phyloP scores from a whole-genome alignment of 306 rosid species.

The Vachellia collinsii region DNA sequence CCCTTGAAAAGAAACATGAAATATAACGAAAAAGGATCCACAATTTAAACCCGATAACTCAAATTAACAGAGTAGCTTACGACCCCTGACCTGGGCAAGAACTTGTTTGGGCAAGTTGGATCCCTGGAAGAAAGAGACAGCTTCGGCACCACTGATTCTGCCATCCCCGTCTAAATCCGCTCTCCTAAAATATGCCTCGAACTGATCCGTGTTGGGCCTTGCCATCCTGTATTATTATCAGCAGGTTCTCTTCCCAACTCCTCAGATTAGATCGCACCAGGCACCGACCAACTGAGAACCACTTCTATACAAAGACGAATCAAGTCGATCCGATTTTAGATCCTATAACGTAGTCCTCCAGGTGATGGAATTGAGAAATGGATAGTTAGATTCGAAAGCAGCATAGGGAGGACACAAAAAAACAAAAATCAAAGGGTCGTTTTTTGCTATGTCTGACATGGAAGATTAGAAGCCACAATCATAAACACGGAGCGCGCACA shows the following conservation, averaged over 20 bases:
- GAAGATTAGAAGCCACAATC: constrained; percentile 30
- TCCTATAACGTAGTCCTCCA: not conserved
- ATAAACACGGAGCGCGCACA: not conserved
- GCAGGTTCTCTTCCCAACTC: not conserved
- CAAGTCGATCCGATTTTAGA: constrained; percentile 34
- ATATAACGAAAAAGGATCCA: not conserved
- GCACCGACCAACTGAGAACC: constrained; percentile 2
- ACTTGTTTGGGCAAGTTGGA: constrained; percentile 76
- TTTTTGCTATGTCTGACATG: constrained; percentile 7
- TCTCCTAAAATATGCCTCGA: constrained; percentile 69
- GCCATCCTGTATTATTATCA: constrained; percentile 39
- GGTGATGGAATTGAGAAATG: constrained; percentile 26
- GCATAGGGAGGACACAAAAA: not conserved
- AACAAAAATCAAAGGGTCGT: not conserved
- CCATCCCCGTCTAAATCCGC: constrained; percentile 99
- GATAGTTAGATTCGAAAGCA: not conserved
- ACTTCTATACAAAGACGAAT: not conserved
- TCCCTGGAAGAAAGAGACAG: constrained; percentile 82
- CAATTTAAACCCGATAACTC: not conserved
- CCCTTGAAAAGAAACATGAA: not conserved
- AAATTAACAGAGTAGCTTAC: not conserved
- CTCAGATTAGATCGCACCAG: constrained; percentile 32
- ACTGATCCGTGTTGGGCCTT: constrained; percentile 73
- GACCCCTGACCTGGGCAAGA: constrained; percentile 91
- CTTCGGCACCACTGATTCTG: constrained; percentile 90